Evolutionary conservation across 192 early-diverging fungal genomes (phyloP).

Genomic region (Entophlyctis luteolus): DNA sequence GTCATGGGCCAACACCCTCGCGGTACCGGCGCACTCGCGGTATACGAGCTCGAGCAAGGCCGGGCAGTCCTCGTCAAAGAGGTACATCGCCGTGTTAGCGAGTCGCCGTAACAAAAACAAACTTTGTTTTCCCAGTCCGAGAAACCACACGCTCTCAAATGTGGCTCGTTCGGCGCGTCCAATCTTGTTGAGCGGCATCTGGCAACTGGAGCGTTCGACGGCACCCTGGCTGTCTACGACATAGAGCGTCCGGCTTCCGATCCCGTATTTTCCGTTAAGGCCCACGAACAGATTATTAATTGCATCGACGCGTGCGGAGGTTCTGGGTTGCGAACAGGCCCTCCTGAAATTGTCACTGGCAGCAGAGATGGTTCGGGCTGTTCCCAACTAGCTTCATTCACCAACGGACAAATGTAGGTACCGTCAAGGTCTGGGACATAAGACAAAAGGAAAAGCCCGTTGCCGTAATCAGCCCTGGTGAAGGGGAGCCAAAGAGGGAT

Average conservation of each 20-base stretch:
- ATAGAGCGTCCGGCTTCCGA: conserved; percentile 53
- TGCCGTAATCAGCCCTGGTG: conserved; percentile 51
- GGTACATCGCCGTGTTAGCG: neutral
- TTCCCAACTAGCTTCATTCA: neutral
- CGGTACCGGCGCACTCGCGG: conserved; percentile 54
- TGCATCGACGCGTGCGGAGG: conserved; percentile 64
- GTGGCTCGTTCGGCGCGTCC: conserved; percentile 57
- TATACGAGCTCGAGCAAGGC: conserved; percentile 57
- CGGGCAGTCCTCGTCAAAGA: conserved; percentile 27
- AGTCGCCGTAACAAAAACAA: neutral
- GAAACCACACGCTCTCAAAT: conserved; percentile 37
- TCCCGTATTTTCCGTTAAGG: conserved; percentile 53
- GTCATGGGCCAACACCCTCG: conserved; percentile 57
- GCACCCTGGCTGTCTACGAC: conserved; percentile 58
- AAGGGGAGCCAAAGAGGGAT: conserved; percentile 47
- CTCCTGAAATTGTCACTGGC: conserved; percentile 67
- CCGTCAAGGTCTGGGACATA: conserved; percentile 71
- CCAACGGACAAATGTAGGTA: conserved; percentile 36
- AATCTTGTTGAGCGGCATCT: conserved; percentile 48
- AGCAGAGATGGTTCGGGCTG: conserved; percentile 56
- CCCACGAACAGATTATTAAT: conserved; percentile 66
- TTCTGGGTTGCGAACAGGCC: conserved; percentile 29
- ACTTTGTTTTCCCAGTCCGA: conserved; percentile 8
- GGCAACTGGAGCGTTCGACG: conserved; percentile 69
- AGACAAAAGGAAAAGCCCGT: conserved; percentile 61